These are phyloP conservation scores for Trichophyton schoenleinii DNA, from an alignment of 2,329 filamentous ascomycete genomes.

Conservation along the genomic window DNA sequence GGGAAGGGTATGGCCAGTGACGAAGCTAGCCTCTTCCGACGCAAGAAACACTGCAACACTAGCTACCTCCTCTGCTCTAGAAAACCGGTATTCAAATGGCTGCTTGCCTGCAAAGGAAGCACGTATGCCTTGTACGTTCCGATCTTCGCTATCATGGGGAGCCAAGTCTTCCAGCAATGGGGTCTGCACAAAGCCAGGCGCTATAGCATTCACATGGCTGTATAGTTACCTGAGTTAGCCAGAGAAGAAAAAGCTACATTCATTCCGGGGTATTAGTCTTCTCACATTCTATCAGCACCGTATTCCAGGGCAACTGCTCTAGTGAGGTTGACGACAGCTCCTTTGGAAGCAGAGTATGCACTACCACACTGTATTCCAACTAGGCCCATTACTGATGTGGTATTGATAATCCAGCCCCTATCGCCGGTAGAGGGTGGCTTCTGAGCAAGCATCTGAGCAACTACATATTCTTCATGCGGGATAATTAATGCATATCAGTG, in stretches of 20 bases:
- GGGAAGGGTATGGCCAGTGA: slow-evolving; percentile 34
- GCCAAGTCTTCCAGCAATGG: slow-evolving; percentile 14
- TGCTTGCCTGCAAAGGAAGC: slow-evolving; percentile 13
- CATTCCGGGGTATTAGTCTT: neutral
- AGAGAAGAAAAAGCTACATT: neutral
- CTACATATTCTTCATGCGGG: slow-evolving; percentile 20
- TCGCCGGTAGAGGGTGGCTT: slow-evolving; percentile 23
- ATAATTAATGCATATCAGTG: neutral
- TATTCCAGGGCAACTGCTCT: slow-evolving; percentile 40
- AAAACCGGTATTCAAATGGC: slow-evolving; percentile 20
- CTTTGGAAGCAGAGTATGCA: slow-evolving; percentile 38
- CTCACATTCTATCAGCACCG: slow-evolving; percentile 32
- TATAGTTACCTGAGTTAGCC: neutral
- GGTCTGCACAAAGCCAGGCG: slow-evolving; percentile 37
- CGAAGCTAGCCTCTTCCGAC: slow-evolving; percentile 36
- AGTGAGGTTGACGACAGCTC: slow-evolving; percentile 40
- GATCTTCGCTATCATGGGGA: slow-evolving; percentile 7
- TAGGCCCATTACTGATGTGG: slow-evolving; percentile 22
- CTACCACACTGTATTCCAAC: slow-evolving; percentile 17
- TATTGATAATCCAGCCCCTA: slow-evolving; percentile 27
- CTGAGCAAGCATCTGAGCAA: slow-evolving; percentile 30
- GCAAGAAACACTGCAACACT: slow-evolving; percentile 35
- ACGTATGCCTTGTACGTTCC: slow-evolving; percentile 9
- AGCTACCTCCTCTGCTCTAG: slow-evolving; percentile 25
- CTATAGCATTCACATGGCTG: slow-evolving; percentile 41